Evolutionary conservation across 2,329 filamentous ascomycete species (phyloP).

Genomic region (Fusarium duplospermum): DNA sequence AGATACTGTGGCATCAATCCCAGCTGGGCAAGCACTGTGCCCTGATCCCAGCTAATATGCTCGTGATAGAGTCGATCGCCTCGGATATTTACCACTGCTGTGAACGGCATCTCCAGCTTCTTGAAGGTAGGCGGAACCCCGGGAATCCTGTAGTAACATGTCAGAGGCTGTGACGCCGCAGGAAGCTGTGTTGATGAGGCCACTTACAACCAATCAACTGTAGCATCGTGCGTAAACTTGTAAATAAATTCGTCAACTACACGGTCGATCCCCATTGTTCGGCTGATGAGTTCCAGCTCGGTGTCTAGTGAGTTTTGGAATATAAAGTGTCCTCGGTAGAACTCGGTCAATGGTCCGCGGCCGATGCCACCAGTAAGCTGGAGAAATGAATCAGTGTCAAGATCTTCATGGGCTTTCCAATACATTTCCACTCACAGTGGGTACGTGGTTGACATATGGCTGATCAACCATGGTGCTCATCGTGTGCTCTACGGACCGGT

Average conservation of each 20-base stretch:
- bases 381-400: neutral
- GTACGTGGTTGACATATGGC: conserved; percentile 83
- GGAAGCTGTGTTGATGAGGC: neutral
- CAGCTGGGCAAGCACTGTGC: conserved; percentile 68
- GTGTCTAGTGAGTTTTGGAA: conserved; percentile 78
- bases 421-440: conserved; percentile 64
- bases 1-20: conserved; percentile 70
- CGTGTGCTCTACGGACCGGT: conserved; percentile 75
- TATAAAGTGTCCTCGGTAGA: conserved; percentile 81
- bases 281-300: conserved; percentile 74
- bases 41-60: conserved; percentile 77
- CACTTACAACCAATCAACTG: conserved; percentile 76
- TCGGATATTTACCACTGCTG: conserved; percentile 71
- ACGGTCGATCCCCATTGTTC: conserved; percentile 77
- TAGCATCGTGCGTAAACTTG: conserved; percentile 70
- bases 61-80: conserved; percentile 74
- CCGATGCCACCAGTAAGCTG: conserved; percentile 76
- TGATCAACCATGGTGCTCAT: conserved; percentile 87
- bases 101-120: conserved; percentile 68
- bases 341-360: conserved; percentile 69
- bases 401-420: neutral
- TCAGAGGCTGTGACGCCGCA: neutral
- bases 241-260: conserved; percentile 79
- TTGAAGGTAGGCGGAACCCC: conserved; percentile 66
- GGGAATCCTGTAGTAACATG: conserved; percentile 53